A percentile compares a stretch with the other conserved stretches of the same genome.
These are phyloP conservation scores for Lactarius sanguifluus DNA, from an alignment of 768 basidiomycete genomes.

Conservation along the genomic window DNA sequence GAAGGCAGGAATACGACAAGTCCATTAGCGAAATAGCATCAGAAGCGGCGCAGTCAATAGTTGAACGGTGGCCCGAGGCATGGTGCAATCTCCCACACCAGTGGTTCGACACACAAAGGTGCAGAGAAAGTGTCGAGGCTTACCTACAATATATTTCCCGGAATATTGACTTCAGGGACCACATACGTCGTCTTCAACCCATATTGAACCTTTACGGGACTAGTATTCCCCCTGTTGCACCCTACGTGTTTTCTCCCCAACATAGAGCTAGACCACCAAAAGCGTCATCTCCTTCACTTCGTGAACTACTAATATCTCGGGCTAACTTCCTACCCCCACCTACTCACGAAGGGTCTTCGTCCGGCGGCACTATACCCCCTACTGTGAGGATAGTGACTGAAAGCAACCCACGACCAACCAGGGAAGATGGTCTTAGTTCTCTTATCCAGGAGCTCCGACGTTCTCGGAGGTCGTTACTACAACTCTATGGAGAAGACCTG, in stretches of 20 bases:
- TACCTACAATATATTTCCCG: constrained; percentile 2
- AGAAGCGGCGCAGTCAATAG: constrained; percentile 27
- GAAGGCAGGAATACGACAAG: neutral
- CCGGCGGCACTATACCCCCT: too few relatives aligned
- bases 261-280: neutral
- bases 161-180: neutral
- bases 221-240: neutral
- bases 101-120: neutral
- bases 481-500: constrained; percentile 13
- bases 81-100: neutral
- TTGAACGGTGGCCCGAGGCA: neutral
- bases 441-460: constrained; percentile 10
- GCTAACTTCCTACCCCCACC: neutral
- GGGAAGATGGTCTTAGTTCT: neutral
- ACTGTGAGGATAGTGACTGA: neutral
- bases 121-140: neutral
- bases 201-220: neutral
- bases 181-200: neutral
- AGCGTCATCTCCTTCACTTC: neutral
- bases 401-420: too few relatives aligned
- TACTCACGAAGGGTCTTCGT: neutral
- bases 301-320: neutral
- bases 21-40: neutral
- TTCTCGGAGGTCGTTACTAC: neutral
- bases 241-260: neutral